A percentile compares a stretch with the other conserved stretches of the same genome.
Evolutionary conservation across 2,329 filamentous ascomycete species (phyloP).

Genomic region (Aspergillus aculeatinus): DNA sequence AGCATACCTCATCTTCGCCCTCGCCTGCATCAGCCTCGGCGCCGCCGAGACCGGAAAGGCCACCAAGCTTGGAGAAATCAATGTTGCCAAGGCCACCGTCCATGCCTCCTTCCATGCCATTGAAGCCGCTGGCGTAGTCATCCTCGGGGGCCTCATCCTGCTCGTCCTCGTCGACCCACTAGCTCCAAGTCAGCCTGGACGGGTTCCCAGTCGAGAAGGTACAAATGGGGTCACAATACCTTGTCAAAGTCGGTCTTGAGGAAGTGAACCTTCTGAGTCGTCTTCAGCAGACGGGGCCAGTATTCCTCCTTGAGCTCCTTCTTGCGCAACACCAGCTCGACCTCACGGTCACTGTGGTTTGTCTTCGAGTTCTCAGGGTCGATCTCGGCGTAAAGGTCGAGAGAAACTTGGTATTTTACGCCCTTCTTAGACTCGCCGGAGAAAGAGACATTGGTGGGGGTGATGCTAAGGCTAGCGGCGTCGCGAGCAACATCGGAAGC

Average conservation of each 20-base stretch:
- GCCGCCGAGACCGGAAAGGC: conserved; percentile 49
- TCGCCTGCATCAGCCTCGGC: conserved; percentile 40
- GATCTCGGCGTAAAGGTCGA: conserved; percentile 90
- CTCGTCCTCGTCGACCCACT: conserved; percentile 98
- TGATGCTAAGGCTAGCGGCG: conserved; percentile 78
- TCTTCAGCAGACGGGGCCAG: conserved; percentile 95
- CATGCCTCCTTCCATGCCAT: conserved; percentile 50
- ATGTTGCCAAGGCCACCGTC: conserved; percentile 79
- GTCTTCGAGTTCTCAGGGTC: conserved; percentile 80
- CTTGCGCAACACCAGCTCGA: conserved; percentile 92
- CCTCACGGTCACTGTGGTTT: conserved; percentile 82
- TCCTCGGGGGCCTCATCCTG: conserved; percentile 87
- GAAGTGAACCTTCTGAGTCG: conserved; percentile 85
- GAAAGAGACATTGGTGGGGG: conserved; percentile 75
- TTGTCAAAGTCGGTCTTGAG: conserved; percentile 99
- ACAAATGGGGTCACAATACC: conserved; percentile 48
- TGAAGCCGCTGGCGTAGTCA: conserved; percentile 59
- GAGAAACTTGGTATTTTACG: conserved; percentile 77
- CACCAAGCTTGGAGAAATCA: conserved; percentile 86
- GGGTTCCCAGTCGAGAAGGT: neutral
- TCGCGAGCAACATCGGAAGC: conserved; percentile 78
- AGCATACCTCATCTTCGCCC: conserved; percentile 42
- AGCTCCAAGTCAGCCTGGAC: conserved; percentile 17
- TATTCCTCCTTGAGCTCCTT: conserved; percentile 92
- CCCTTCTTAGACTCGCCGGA: conserved; percentile 83